A percentile compares a stretch with the other conserved stretches of the same genome.
Evolutionary conservation across 2,329 filamentous ascomycete genomes (phyloP).

Genomic region (Trichoderma sp.): DNA sequence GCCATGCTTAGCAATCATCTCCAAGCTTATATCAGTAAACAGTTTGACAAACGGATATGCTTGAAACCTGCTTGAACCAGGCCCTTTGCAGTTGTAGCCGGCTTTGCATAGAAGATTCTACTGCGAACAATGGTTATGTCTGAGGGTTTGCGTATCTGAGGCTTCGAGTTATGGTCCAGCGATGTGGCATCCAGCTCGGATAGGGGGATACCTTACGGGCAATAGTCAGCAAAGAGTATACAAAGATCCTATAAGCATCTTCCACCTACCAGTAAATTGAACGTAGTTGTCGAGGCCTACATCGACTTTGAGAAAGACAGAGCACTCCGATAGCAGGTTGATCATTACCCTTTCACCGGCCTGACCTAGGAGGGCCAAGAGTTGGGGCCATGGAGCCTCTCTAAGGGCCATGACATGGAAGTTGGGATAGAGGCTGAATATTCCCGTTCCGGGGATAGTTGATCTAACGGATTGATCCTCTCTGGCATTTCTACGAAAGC

Average conservation of each 20-base stretch:
- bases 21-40: background rate
- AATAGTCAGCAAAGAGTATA: background rate
- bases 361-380: constrained; percentile 73
- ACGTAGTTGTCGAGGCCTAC: constrained; percentile 65
- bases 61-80: constrained; percentile 72
- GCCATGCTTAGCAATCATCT: constrained; percentile 23
- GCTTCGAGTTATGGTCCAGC: background rate
- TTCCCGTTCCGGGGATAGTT: constrained; percentile 67
- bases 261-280: constrained; percentile 71
- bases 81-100: constrained; percentile 68
- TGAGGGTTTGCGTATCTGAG: constrained; percentile 44
- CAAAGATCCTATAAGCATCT: background rate
- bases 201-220: constrained; percentile 48
- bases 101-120: constrained; percentile 82
- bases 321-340: constrained; percentile 73
- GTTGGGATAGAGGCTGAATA: constrained; percentile 67
- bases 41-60: constrained; percentile 68
- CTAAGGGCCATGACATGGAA: constrained; percentile 70
- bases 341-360: constrained; percentile 77
- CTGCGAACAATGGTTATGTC: constrained; percentile 76
- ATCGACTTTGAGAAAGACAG: constrained; percentile 68
- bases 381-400: constrained; percentile 68
- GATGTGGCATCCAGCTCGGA: constrained; percentile 41
- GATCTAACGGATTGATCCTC: constrained; percentile 36
- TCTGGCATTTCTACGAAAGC: constrained; percentile 59